Base-by-base conservation (phyloP, 2,329 filamentous ascomycete genomes). In the Xylariales sp. region DNA sequence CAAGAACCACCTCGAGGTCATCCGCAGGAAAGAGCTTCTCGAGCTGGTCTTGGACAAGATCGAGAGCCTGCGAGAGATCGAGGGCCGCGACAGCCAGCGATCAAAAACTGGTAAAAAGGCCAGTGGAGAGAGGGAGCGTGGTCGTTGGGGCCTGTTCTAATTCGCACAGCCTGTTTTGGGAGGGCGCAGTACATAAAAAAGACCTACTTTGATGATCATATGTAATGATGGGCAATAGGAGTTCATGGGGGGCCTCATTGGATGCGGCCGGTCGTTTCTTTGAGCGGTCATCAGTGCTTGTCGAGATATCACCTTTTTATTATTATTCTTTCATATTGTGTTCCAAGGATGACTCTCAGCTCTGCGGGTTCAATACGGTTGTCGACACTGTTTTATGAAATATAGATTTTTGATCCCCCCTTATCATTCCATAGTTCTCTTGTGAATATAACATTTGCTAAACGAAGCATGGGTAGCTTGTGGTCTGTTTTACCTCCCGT, bases 11-110 rank as follows among this genome's bases (percentile, higher is more conserved):
- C 72, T 98, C 29, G 94, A 98, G 52, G 82, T 97, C 17, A 95
- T 97, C 49, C 78, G 83, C 45, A 76, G 90, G 48, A 98, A 98
- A 65, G 90, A 96, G 54, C 72, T 96, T 42, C 74, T 98, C 5
- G 91, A 98, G 66, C 70, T 96, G 40, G 93, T 95, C 5, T 71
- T 98, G 20, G 85, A 88, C 58, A 97, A 98, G 73, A 97, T 98
- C 78, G 90, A 97, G 59, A 85, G 87, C 41, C 65, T 98, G 52
- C 75, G 87, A 42, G 84, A 90, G 53, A 69, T 98, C 7, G 90
- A 97, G 54, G 83, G 83, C 8, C 70, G 84, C 38, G 83, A 84
- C 48, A 79, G 81, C 54, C 71, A 78, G 20, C 66, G 69, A 42
- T 45, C 47, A 19, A 59, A 56, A 46, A 53, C 53, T 16, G 43